Evolutionary conservation across 1,139 yeast species (phyloP).

Genomic region (Pichia sp.): DNA sequence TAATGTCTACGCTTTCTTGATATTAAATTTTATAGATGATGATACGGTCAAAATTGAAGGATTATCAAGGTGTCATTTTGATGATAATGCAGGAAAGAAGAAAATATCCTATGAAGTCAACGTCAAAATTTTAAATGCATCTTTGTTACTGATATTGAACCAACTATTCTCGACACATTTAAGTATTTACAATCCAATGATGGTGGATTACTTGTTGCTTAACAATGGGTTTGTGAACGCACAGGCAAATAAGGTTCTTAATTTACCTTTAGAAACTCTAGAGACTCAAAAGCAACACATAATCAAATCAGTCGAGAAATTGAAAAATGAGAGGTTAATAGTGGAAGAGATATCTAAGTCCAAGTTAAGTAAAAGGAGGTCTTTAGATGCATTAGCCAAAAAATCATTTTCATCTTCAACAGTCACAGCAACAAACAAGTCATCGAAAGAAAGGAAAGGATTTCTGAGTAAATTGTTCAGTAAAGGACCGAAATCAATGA

Average conservation of each 20-base stretch:
- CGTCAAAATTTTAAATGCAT: constrained; percentile 9
- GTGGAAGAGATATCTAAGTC: constrained; percentile 1
- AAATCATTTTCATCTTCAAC: neutral
- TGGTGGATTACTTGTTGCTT: constrained; percentile 9
- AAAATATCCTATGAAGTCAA: constrained; percentile 6
- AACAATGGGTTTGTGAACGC: constrained; percentile 12
- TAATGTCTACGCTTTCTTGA: constrained; percentile 38
- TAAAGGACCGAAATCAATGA: neutral
- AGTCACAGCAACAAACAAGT: neutral
- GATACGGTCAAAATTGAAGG: constrained; percentile 19
- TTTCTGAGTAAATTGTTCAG: constrained; percentile 1
- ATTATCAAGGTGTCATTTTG: constrained; percentile 7
- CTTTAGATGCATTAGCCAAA: constrained; percentile 4
- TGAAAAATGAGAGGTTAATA: constrained; percentile 3
- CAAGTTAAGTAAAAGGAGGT: constrained; percentile 2
- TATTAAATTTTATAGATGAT: constrained; percentile 30
- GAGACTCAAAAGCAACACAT: neutral
- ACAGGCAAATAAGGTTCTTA: constrained; percentile 2
- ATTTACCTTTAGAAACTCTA: neutral
- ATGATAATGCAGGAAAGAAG: constrained; percentile 1
- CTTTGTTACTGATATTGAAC: constrained; percentile 12
- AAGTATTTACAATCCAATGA: constrained; percentile 15
- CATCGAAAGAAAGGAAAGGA: neutral
- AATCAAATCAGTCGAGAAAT: neutral
- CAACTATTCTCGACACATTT: constrained; percentile 12